Evolutionary conservation across 2,329 filamentous ascomycete genomes (phyloP).

Genomic region (Phyllosticta ampelicida): DNA sequence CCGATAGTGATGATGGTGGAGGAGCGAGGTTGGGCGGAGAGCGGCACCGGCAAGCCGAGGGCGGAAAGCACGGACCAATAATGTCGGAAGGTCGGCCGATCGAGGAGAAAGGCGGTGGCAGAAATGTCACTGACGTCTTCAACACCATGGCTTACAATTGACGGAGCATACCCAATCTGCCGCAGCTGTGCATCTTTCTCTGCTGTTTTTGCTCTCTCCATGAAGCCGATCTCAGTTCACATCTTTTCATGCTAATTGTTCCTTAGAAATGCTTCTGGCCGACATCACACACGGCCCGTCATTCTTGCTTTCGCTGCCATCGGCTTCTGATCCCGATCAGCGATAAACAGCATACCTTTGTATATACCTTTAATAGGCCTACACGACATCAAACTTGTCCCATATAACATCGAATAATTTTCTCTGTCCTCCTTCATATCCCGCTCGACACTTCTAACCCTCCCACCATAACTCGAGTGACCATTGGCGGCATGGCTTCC

Average conservation of each 20-base stretch:
- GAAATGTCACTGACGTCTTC: not conserved
- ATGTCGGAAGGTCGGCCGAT: too few species aligned
- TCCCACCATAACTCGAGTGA: not conserved
- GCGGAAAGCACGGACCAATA: too few species aligned
- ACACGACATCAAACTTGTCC: not conserved
- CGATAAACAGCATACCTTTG: not conserved
- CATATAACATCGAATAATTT: not conserved
- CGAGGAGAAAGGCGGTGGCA: not conserved
- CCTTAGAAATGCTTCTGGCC: not conserved
- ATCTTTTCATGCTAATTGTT: not conserved
- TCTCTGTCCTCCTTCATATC: not conserved
- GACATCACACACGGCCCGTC: not conserved
- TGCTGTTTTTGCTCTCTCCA: not conserved
- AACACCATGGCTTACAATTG: not conserved
- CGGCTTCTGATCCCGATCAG: conserved; percentile 10
- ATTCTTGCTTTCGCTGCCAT: not conserved
- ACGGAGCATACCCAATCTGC: not conserved
- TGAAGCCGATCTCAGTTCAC: not conserved
- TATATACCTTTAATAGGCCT: not conserved
- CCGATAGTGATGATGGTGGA: too few species aligned
- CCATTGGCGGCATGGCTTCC: conserved; percentile 2
- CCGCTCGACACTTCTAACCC: not conserved
- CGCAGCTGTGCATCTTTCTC: not conserved
- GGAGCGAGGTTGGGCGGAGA: too few species aligned
- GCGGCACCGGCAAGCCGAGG: too few species aligned